Base-by-base conservation (phyloP, 768 basidiomycete genomes). In the Auricularia sp. region DNA sequence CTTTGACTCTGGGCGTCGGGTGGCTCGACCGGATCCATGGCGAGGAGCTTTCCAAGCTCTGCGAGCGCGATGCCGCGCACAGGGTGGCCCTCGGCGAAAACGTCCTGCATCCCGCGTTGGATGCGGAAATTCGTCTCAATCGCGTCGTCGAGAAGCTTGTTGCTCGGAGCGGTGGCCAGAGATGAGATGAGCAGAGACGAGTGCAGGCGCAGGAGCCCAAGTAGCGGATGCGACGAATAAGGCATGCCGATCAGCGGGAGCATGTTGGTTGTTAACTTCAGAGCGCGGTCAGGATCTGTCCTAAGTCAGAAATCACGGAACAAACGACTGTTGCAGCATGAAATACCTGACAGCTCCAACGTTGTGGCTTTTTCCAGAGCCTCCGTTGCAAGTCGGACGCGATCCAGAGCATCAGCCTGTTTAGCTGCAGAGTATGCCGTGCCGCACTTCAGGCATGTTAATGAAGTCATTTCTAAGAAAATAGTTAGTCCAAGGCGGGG, bases 31-130 rank as follows among this genome's bases (percentile, higher is more conserved):
- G 75, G 73, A 0, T 93, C 90, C 0, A 93, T 88, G 0, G 84
- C 83, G 5, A 94, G 79, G 6, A 94, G 76, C 75, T 93, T 94
- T 0, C 90, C 92, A 5, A 92, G 78, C 72, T 95, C 93, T 2
- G 87, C 85, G 7, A 88, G 76, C 3, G 89, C 85, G 29, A 95
- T 77, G 0, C 84, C 91, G 1, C 90, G 81, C 1, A 89, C 81
- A 0, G 94, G 93, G 72, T 96, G 94, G 1, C 89, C 89, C 10
- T 77, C 73, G 0, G 77, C 74, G 18, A 92, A 80, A 2, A 90
- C 71, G 13, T 71, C 73, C 3, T 75, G 72, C 4, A 92, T 70
- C 0, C 87, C 93, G 0, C 80, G 75, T 24, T 77, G 77, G 10
- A 82, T 77, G 54, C 81, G 81, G 16, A 82, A 81, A 0, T 87